These are phyloP conservation scores for Ustilago loliicola DNA, from an alignment of 1,284 basidiomycete genomes.

Conservation along the genomic window DNA sequence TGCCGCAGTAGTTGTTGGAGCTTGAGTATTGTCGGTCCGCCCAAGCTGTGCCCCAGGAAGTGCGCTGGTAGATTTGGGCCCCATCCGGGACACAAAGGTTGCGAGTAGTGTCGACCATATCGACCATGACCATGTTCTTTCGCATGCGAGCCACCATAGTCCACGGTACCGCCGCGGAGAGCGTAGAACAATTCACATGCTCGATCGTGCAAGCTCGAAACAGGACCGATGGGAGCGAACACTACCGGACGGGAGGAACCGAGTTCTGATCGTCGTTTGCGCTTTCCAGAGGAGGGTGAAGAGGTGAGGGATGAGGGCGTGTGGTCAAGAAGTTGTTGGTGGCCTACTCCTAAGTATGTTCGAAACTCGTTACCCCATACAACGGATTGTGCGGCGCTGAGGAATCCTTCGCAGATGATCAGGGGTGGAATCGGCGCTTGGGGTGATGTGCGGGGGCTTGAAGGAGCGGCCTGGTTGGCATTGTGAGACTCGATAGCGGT, in stretches of 20 bases:
- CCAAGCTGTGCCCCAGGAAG: conserved; percentile 76
- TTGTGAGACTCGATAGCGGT: not conserved
- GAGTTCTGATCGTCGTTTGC: conserved; percentile 6
- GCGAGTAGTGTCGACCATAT: conserved; percentile 72
- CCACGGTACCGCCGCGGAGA: conserved; percentile 74
- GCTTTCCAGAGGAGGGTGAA: not conserved
- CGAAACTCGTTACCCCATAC: conserved; percentile 72
- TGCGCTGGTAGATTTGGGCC: conserved; percentile 73
- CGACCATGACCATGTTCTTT: conserved; percentile 71
- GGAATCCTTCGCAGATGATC: conserved; percentile 76
- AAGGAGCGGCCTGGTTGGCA: not conserved
- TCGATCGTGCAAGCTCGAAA: conserved; percentile 76
- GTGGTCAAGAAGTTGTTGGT: conserved; percentile 38
- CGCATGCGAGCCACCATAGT: conserved; percentile 72
- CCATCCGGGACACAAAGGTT: conserved; percentile 75
- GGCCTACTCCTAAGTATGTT: conserved; percentile 42
- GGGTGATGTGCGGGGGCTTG: not conserved
- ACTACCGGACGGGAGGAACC: conserved; percentile 26
- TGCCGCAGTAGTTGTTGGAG: conserved; percentile 45
- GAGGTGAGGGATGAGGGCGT: no score
- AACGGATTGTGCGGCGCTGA: conserved; percentile 72
- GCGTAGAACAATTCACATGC: conserved; percentile 77
- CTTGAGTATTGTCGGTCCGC: conserved; percentile 65
- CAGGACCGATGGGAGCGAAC: conserved; percentile 72
- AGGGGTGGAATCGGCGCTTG: conserved; percentile 71